Evolutionary conservation across 1,284 basidiomycete genomes (phyloP), one percentile per base, ranked within the genome.

Genomic region (Naganishia liquefaciens): DNA sequence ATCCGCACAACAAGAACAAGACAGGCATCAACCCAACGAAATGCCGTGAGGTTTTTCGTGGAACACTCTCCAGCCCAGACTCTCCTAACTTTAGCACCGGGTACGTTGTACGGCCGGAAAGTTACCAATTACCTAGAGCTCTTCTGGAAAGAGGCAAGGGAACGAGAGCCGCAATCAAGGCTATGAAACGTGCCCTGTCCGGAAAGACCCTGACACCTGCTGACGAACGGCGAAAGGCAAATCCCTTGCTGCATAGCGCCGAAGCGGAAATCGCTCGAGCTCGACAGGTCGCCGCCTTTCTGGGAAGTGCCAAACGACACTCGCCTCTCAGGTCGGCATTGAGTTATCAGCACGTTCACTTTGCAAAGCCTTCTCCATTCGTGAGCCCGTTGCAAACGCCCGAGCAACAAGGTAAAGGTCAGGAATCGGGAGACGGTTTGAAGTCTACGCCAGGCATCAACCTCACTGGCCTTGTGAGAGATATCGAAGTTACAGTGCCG

Each of bases 21-120:
- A 39, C 46, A 40, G 57, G 57, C 46, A 60, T 60, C 57, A 60
- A 21, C 57, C 57, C 57, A 60, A 25, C 50, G 46, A 60, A 50
- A 50, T 19, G 40, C 49, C 46, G 33, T 7, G 46, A 60, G 46
- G 37, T 60, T 11, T 60, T 60, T 37, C 46, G 57, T 50, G 57
- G 57, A 23, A 60, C 57, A 21, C 57, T 60, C 49, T 60, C 57
- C 49, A 60, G 33, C 39, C 57, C 57, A 19, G 47, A 60, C 57
- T 10, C 33, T 37, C 33, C 9, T 2, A 37, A 13, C 33, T 37
- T 37, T 13, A 37, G 13, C 13, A 37, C 33, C 4, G 30, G 50
- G 39, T 42, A 33, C 10, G 57, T 6, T 37, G 57, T 49, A 23
- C 46, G 40, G 33, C 57, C 57, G 47, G 57, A 60, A 49, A 60